Base-by-base conservation (phyloP, 345 rosid genomes). In the Draba incana region DNA sequence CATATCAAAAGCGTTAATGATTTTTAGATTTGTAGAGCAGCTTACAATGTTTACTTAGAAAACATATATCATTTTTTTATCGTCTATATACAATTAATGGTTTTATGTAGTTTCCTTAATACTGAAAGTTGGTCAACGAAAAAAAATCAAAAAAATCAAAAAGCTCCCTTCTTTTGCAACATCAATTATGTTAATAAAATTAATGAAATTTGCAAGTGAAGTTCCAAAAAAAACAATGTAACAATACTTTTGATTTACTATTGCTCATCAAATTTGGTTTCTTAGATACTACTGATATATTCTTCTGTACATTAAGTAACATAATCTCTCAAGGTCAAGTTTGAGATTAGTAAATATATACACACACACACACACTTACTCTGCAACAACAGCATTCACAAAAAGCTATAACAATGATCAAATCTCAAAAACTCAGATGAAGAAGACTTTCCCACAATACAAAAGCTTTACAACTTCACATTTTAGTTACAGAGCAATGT, bases 401-500 rank as follows among this genome's bases (percentile, higher is more conserved):
- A 57, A 54, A 62, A 15, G 11, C 38, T 42, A 48, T 14, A 23
- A 24, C 66, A 65, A 49, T 48, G 58, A 31, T 39, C 58, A 46
- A 46, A 67, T 9, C 37, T 47, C 23, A 5, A 33, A 69, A 50
- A 57, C 14, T 46, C 42, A 35, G 13, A 57, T 9, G 53, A 65
- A 65, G 60, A 57, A 65, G 71, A 41, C 30, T 33, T 33, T 23
- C 11, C 28, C 64, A 38, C 20, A 41, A 50, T 24, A 28, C 48
- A 66, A 51, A 47, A 38, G 47, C 46, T 62, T 41, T 30, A 46
- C 60, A 37, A 35, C 24, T 51, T 67, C 5, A 62, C 63, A 39
- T 61, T 57, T 78, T 86, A 92, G 49, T 75, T 88, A 79, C 97
- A 93, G 2, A 90, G 88, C 81, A 88, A 62, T 28, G 98, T 87